phyloP scores from a whole-genome alignment of 352 stramenopile genomes.

The Pythium guiyangense region DNA sequence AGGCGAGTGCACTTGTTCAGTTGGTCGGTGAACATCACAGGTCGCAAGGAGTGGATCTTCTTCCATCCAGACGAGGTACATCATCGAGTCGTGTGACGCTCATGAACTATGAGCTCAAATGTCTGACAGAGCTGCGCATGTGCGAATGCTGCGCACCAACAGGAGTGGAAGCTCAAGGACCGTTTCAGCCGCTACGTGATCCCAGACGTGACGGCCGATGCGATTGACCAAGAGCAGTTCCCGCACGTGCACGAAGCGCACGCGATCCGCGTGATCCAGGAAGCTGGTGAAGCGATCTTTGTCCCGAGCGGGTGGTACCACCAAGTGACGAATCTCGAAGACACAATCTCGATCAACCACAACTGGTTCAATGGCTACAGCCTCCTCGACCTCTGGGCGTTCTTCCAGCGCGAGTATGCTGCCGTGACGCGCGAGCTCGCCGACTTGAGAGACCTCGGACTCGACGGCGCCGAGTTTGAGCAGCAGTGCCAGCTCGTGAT shows the following conservation, averaged over 20 bases:
- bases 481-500: constrained; percentile 75
- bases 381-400: constrained; percentile 52
- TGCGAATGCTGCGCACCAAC: neutral
- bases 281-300: constrained; percentile 88
- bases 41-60: constrained; percentile 93
- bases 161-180: constrained; percentile 75
- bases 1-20: constrained; percentile 22
- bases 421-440: constrained; percentile 60
- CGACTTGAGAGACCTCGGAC: constrained; percentile 57
- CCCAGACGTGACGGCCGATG: constrained; percentile 36
- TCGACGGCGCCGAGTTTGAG: constrained; percentile 46
- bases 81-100: neutral
- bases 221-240: constrained; percentile 50
- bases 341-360: constrained; percentile 96
- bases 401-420: constrained; percentile 58
- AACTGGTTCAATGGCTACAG: constrained; percentile 96
- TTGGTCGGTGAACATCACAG: constrained; percentile 96
- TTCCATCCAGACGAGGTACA: constrained; percentile 73
- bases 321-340: constrained; percentile 90
- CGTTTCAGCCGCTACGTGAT: constrained; percentile 51
- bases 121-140: neutral
- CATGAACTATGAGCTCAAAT: too few species aligned
- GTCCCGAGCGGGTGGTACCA: constrained; percentile 97
- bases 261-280: constrained; percentile 50
- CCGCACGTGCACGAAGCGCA: constrained; percentile 44